These are phyloP conservation scores for Aspergillus bridgeri DNA, from an alignment of 495 filamentous ascomycete genomes.

Conservation along the genomic window DNA sequence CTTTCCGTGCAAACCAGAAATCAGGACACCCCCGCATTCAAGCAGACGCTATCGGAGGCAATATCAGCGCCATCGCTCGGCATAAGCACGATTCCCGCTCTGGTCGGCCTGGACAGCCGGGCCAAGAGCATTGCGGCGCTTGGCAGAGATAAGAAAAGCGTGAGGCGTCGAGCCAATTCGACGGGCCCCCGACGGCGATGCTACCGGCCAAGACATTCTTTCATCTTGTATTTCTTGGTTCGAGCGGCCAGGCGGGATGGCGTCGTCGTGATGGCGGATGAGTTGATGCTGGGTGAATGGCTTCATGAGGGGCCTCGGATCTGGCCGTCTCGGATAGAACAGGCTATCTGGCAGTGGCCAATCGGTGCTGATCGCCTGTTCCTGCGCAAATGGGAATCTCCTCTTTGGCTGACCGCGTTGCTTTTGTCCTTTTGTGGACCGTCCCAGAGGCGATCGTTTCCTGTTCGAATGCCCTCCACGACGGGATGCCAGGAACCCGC, in stretches of 20 bases:
- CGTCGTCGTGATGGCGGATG: neutral
- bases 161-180: neutral
- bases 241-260: neutral
- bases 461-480: neutral
- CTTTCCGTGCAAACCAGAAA: neutral
- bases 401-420: neutral
- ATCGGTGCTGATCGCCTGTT: neutral
- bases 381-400: neutral
- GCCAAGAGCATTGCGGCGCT: constrained; percentile 4
- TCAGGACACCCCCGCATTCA: neutral
- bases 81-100: constrained; percentile 3
- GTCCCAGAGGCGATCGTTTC: neutral
- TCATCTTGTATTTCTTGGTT: neutral
- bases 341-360: neutral
- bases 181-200: constrained; percentile 5
- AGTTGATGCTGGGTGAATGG: neutral
- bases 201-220: neutral
- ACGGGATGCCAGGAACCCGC: neutral
- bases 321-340: neutral
- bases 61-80: constrained; percentile 1
- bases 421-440: too few relatives aligned
- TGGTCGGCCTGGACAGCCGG: neutral
- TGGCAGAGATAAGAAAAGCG: constrained; percentile 5
- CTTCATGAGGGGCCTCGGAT: neutral
- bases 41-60: neutral